Percentiles rank a stretch among this genome's conserved stretches.
These are phyloP conservation scores for Dissophora globulifera DNA, from an alignment of 192 early-diverging fungal genomes.

Conservation along the genomic window DNA sequence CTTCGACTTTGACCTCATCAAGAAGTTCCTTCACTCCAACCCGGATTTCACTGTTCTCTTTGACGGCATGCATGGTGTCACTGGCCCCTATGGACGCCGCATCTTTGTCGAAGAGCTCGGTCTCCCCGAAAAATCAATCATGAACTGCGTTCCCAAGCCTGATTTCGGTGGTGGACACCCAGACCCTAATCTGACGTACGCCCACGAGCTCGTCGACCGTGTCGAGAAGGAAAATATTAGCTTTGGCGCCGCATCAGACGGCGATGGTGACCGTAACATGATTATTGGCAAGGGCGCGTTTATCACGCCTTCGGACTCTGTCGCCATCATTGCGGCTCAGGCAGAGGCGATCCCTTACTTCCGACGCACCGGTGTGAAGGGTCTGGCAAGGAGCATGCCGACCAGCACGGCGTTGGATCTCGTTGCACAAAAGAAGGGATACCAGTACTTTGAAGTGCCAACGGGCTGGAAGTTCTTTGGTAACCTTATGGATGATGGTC, in stretches of 20 bases:
- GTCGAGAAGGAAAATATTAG: constrained; percentile 81
- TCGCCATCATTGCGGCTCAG: constrained; percentile 95
- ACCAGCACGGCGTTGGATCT: constrained; percentile 90
- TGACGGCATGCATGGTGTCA: constrained; percentile 97
- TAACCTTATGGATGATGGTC: constrained; percentile 96
- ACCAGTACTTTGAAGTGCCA: constrained; percentile 88
- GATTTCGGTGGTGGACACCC: constrained; percentile 98
- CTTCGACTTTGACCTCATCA: constrained; percentile 93
- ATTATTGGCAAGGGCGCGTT: constrained; percentile 95
- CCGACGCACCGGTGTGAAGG: constrained; percentile 81
- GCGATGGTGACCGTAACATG: constrained; percentile 99
- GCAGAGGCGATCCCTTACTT: constrained; percentile 95
- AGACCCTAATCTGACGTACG: constrained; percentile 98
- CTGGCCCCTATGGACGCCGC: constrained; percentile 90
- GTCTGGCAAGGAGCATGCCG: constrained; percentile 96
- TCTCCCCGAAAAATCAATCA: constrained; percentile 79
- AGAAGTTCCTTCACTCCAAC: constrained; percentile 74
- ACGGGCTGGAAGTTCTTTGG: constrained; percentile 99
- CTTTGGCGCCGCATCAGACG: constrained; percentile 97
- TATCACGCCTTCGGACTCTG: constrained; percentile 96
- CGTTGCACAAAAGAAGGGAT: constrained; percentile 85
- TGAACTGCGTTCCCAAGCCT: constrained; percentile 81
- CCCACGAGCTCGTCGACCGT: constrained; percentile 90
- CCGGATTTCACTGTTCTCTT: constrained; percentile 89
- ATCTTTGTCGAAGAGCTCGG: constrained; percentile 94